These are phyloP conservation scores for Phytophthora cajani DNA, from an alignment of 352 stramenopile genomes.

Conservation along the genomic window DNA sequence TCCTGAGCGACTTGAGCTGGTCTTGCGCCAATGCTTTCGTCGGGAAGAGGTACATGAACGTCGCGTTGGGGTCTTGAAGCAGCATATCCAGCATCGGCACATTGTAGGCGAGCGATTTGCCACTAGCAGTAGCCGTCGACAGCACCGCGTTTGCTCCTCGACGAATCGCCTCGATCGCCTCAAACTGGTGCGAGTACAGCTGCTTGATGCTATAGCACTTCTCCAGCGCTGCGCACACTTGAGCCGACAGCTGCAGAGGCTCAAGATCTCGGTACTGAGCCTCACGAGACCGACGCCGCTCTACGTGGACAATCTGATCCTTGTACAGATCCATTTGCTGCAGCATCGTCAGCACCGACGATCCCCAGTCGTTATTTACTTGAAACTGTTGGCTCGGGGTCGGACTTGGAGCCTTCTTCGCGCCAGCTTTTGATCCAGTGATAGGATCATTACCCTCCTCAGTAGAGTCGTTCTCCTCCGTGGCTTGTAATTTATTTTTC, in stretches of 20 bases:
- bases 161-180: constrained; percentile 88
- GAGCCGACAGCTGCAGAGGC: constrained; percentile 44
- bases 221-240: constrained; percentile 49
- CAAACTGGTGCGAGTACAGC: constrained; percentile 94
- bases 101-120: constrained; percentile 98
- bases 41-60: constrained; percentile 96
- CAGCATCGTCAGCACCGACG: constrained; percentile 58
- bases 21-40: constrained; percentile 99
- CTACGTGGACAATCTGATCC: constrained; percentile 84
- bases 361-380: constrained; percentile 29
- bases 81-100: constrained; percentile 91
- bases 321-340: constrained; percentile 62
- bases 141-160: constrained; percentile 93
- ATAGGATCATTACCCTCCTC: background rate
- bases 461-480: background rate
- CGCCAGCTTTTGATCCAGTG: background rate
- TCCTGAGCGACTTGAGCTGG: constrained; percentile 92
- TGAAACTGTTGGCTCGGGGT: constrained; percentile 5
- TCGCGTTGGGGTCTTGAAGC: constrained; percentile 58
- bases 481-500: constrained; percentile 4
- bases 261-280: constrained; percentile 52
- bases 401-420: constrained; percentile 6
- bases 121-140: constrained; percentile 96
- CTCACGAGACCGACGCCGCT: constrained; percentile 52
- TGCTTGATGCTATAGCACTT: constrained; percentile 55